These are phyloP conservation scores for Asterophora lycoperdoides DNA, from an alignment of 768 basidiomycete genomes.

Conservation along the genomic window DNA sequence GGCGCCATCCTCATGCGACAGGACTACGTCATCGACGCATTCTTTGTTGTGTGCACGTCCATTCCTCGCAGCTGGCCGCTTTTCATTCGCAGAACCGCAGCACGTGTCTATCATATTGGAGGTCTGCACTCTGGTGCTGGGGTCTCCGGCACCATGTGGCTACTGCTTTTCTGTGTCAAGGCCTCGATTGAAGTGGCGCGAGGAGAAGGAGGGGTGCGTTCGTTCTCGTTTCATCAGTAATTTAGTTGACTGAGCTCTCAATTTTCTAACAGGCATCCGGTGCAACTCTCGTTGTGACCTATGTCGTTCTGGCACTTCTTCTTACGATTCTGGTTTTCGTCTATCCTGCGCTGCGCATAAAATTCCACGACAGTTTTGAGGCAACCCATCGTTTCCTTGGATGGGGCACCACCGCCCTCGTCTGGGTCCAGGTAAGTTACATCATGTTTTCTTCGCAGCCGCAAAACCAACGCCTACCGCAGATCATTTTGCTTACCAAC, in stretches of 20 bases:
- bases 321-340: conserved; percentile 36
- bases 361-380: conserved; percentile 41
- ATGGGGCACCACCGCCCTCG: conserved; percentile 38
- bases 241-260: too few relatives aligned
- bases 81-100: conserved; percentile 48
- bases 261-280: neutral
- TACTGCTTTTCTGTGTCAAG: conserved; percentile 44
- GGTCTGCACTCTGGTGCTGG: conserved; percentile 58
- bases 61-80: conserved; percentile 56
- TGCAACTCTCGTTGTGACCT: conserved; percentile 10
- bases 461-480: neutral
- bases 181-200: conserved; percentile 46
- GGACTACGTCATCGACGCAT: conserved; percentile 56
- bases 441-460: neutral
- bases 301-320: conserved; percentile 19
- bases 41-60: conserved; percentile 49
- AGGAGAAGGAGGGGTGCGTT: conserved; percentile 21
- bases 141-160: conserved; percentile 51
- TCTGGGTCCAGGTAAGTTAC: conserved; percentile 37
- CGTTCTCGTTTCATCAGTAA: too few relatives aligned
- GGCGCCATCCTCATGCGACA: conserved; percentile 47
- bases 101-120: conserved; percentile 58
- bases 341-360: conserved; percentile 32
- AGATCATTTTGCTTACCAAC: conserved; percentile 24
- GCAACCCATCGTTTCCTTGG: conserved; percentile 41